Evolutionary conservation across 768 basidiomycete genomes (phyloP).

Genomic region (Heimioporus sp.): DNA sequence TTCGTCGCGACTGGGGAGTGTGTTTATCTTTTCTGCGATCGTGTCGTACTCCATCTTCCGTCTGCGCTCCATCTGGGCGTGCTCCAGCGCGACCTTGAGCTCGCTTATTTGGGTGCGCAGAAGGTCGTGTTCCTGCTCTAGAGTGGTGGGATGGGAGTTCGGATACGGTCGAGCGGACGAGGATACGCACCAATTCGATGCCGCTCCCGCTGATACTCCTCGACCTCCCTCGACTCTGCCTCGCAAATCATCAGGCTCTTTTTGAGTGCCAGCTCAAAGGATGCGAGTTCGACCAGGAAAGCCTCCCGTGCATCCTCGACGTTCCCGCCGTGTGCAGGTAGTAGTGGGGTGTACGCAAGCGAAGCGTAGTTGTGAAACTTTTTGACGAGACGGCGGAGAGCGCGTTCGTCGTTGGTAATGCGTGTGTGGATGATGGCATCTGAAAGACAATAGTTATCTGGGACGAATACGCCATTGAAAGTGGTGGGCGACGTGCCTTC

Average conservation of each 20-base stretch:
- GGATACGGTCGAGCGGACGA: neutral
- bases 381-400: slow-evolving; percentile 74
- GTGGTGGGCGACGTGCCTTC: slow-evolving; percentile 43
- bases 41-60: slow-evolving; percentile 87
- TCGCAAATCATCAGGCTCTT: slow-evolving; percentile 84
- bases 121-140: slow-evolving; percentile 71
- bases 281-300: slow-evolving; percentile 73
- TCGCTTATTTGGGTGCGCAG: slow-evolving; percentile 72
- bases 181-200: slow-evolving; percentile 63
- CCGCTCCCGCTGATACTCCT: slow-evolving; percentile 75
- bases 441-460: slow-evolving; percentile 28
- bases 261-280: slow-evolving; percentile 71
- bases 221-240: slow-evolving; percentile 81
- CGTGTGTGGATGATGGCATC: slow-evolving; percentile 80
- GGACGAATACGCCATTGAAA: slow-evolving; percentile 9
- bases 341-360: slow-evolving; percentile 48
- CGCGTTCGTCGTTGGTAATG: slow-evolving; percentile 80
- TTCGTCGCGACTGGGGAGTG: slow-evolving; percentile 72
- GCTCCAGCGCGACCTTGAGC: slow-evolving; percentile 71
- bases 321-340: slow-evolving; percentile 30
- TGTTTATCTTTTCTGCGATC: slow-evolving; percentile 80
- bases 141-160: neutral
- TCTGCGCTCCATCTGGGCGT: slow-evolving; percentile 71
- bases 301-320: slow-evolving; percentile 76
- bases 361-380: slow-evolving; percentile 76